Base-by-base conservation (phyloP, 2,329 filamentous ascomycete genomes). In the Fusarium austroafricanum region DNA sequence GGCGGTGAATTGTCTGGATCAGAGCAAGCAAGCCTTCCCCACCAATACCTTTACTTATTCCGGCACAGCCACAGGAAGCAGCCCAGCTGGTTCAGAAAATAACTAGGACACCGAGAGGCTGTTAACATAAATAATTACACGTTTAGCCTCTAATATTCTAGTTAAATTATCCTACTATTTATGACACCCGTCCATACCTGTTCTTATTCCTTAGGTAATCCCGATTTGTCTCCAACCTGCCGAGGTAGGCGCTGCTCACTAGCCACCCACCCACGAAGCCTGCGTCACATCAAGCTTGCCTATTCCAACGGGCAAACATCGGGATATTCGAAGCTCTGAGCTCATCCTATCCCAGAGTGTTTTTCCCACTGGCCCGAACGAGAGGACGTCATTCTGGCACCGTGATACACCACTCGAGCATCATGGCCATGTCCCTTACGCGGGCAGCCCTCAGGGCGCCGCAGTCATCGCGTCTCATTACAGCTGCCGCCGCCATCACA, bases 401-500 rank as follows among this genome's bases (percentile, higher is more conserved):
- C 67, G 55, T 70, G 55, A 61, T 56, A 50, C 54, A 59, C 45
- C 55, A 53, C 50, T 55, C 63, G 50, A 45, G 39, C 70, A 64
- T 53, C 67, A 77, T 77, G 75, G 71, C 74, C 65, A 71, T 72
- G 62, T 73, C 74, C 42, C 57, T 78, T 42, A 67, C 71, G 54
- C 74, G 76, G 71, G 71, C 75, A 47, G 73, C 70, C 65, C 73
- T 78, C 50, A 68, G 73, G 61, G 65, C 51, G 37, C 69, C 65
- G 47, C 72, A 63, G 10, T 31, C 28, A 45, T 64, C 69, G 40
- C 73, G 68, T 40, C 70, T 74, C 50, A 56, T 68, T 26, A 47
- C 62, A 26, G 58, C 72, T 23, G 60, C 70, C 18, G 49, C 61
- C 52, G 58, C 65, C 45, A 54, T 64, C 46, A 62, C 61, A 45